Percentiles rank a stretch among this genome's conserved stretches.
phyloP scores from a whole-genome alignment of 495 filamentous ascomycete species.

The Amphirosellinia nigrospora region DNA sequence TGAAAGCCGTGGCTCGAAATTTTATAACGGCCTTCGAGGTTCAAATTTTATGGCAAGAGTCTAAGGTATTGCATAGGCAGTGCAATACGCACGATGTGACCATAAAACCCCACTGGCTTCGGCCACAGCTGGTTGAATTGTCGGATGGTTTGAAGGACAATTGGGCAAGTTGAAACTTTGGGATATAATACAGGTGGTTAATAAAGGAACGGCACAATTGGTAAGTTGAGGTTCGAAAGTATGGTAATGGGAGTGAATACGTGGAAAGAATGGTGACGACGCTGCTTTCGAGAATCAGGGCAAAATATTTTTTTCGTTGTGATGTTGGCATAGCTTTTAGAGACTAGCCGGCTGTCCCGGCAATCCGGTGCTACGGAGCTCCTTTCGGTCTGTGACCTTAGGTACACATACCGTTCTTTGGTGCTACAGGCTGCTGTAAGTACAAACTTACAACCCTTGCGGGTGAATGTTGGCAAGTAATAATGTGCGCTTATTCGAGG shows the following conservation, averaged over 20 bases:
- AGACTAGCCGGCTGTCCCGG: constrained; percentile 40
- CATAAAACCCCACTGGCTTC: constrained; percentile 7
- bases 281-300: constrained; percentile 7
- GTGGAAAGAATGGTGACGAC: constrained; percentile 39
- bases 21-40: constrained; percentile 30
- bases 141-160: constrained; percentile 34
- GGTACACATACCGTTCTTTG: background rate
- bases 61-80: constrained; percentile 25
- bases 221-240: constrained; percentile 28
- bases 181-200: constrained; percentile 46
- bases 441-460: background rate
- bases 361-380: constrained; percentile 37
- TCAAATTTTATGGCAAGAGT: background rate
- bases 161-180: constrained; percentile 29
- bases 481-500: background rate
- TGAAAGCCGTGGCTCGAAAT: constrained; percentile 19
- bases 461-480: background rate
- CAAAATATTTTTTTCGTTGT: constrained; percentile 29
- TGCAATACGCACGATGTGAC: constrained; percentile 32
- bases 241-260: constrained; percentile 39
- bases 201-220: constrained; percentile 46
- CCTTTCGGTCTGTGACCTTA: background rate
- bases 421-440: constrained; percentile 29
- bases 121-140: constrained; percentile 31
- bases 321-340: constrained; percentile 13